Evolutionary conservation across 169 alveolate genomes (phyloP), one percentile per base, ranked within the genome.

Genomic region (Plasmodium gaboni): DNA sequence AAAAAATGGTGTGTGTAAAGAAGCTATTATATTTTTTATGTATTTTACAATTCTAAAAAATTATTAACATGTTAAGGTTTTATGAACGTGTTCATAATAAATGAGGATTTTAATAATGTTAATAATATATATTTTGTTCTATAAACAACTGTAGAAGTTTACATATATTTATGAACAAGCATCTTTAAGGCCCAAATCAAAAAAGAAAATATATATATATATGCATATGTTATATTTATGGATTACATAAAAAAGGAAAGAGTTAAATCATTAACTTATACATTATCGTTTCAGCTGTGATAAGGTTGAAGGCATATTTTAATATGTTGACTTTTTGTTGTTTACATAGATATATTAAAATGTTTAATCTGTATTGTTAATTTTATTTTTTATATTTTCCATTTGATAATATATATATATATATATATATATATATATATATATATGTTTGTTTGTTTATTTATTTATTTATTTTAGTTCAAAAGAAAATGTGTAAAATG

Each of bases 131-230:
- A 44, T 19, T 78, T 64, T 78, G 50, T 69, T 74, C 89, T 78
- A 65, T 42, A 78, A 67, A 44, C 51, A 50, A 38, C 51, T 78
- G 89, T 63, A 46, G 78, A 63, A 78, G 74, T 73, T 65, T 78
- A 19, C 73, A 70, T 70, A 78, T 78, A 64, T 59, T 78, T 78
- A 78, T 74, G 78, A 78, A 78, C 63, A 78, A 60, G 42, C 65
- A 51, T 60, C 71, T 50, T 38, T 78, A 26, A 78, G 73, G 42
- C 38, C 69, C 64, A 78, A 64, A 78, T 64, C 50, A 69, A 51
- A 69, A 63, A 38, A 76, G 61, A 59, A 73, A 74, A 73, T 42
- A 38, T 5, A 32, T 32, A 15, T 65, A 15, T 38, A 32, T 19
- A 60, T 60, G 69, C 12, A 2, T 60, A 60, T 60, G 5, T 60